Evolutionary conservation across 176 grass and related monocot genomes (phyloP), one percentile per base, ranked within the genome.

Genomic region (Oropetium thomaeum): DNA sequence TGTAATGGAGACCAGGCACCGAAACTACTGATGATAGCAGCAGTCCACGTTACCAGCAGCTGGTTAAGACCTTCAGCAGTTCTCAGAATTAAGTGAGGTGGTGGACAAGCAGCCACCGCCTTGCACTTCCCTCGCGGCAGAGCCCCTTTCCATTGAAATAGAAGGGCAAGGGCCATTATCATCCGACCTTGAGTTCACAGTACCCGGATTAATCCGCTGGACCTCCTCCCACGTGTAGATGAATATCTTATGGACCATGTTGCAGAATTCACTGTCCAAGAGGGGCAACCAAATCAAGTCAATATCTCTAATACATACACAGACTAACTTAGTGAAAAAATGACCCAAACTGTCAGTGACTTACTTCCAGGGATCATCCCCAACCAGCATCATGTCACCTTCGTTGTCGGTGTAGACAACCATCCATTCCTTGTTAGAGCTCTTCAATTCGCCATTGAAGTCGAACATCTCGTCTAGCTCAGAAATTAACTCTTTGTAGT

Each of bases 361-460:
- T 73, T 70, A 99, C 96, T 84, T 73, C 96, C 96, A 99, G 45
- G 91, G 91, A 73, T 99, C 96, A 67, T 99, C 96, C 17, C 96
- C 96, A 41, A 99, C 96, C 26, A 99, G 96, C 96, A 99, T 99
- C 89, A 95, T 99, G 66, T 99, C 96, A 7, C 89, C 89, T 79
- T 99, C 96, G 0, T 92, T 79, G 43, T 99, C 96, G 8, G 87
- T 95, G 84, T 95, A 99, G 17, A 99, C 91, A 67, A 99, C 87
- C 71, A 88, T 75, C 96, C 96, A 99, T 19, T 90, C 90, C 65
- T 80, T 99, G 68, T 71, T 79, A 48, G 82, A 62, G 75, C 67
- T 49, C 74, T 86, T 81, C 58, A 99, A 73, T 48, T 94, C 84
- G 1, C 96, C 96, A 2, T 87, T 81, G 30, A 99, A 99, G 44